Conservation (phyloP, 768 basidiomycete genomes). For the Auriscalpium microsporum region DNA sequence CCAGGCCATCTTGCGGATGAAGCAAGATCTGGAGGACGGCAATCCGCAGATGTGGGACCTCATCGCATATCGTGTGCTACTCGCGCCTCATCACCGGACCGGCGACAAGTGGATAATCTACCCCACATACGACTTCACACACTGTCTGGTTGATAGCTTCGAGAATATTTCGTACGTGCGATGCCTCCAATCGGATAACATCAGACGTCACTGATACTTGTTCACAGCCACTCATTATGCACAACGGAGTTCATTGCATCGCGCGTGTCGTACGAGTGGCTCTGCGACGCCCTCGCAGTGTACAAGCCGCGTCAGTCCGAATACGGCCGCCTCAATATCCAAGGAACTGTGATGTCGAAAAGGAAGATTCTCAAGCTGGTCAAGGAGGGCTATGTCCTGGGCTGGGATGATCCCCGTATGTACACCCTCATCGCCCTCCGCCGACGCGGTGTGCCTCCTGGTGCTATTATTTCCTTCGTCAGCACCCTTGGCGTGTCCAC, state of each 20-base stretch:
- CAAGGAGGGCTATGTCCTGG: conserved; percentile 71
- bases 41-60: conserved; percentile 99
- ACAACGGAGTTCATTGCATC: conserved; percentile 94
- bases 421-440: conserved; percentile 95
- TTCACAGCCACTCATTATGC: conserved; percentile 83
- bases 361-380: conserved; percentile 90
- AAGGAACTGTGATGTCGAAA: conserved; percentile 95
- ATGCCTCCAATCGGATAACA: conserved; percentile 3
- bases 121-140: conserved; percentile 98
- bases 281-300: conserved; percentile 94
- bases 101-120: conserved; percentile 94
- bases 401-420: conserved; percentile 96
- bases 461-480: conserved; percentile 90
- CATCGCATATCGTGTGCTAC: conserved; percentile 89
- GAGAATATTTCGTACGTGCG: conserved; percentile 93
- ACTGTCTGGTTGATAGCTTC: conserved; percentile 96
- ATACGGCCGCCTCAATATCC: conserved; percentile 86
- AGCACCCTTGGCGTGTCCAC: conserved; percentile 92
- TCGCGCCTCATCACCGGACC: conserved; percentile 89
- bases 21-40: conserved; percentile 84
- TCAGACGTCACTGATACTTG: neutral
- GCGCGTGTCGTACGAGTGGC: conserved; percentile 97
- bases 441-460: conserved; percentile 93
- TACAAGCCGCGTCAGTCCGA: conserved; percentile 98
- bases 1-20: conserved; percentile 93